Base-by-base conservation (phyloP, 768 basidiomycete genomes). In the Hygrophoropsis aurantiaca region DNA sequence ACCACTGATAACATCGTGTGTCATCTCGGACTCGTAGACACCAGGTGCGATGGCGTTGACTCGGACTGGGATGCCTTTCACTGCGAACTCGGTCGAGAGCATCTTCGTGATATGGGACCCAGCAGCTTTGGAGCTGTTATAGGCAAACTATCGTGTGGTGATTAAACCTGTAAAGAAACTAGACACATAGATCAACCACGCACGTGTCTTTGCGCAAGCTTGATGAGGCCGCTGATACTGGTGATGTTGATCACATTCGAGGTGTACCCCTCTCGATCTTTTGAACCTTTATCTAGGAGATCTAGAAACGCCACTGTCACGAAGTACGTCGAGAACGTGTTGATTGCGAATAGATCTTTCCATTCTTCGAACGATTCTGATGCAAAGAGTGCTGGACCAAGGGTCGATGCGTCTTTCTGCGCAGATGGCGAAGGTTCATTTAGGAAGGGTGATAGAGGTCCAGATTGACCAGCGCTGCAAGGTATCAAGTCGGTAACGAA, bases 41-140 rank as follows among this genome's bases (percentile, higher is more conserved):
- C 88, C 88, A 3, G 88, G 88, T 11, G 88, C 83, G 42, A 89
- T 76, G 9, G 85, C 79, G 58, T 86, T 83, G 3, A 90, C 79
- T 47, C 87, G 85, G 23, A 90, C 79, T 8, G 79, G 78, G 9
- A 86, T 74, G 20, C 74, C 73, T 58, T 84, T 83, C 45, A 90
- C 67, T 3, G 82, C 84, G 43, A 89, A 74, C 57, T 90, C 89
- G 1, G 88, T 88, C 2, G 88, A 70, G 41, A 91, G 65, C 79
- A 90, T 78, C 65, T 74, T 83, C 9, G 87, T 87, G n/a, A 91
- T 68, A 53, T 90, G 87, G 11, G 84, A 76, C 5, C 80, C 82
- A 3, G 87, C 90, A 0, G 85, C 87, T 61, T 91, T 91, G 6
- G 85, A 72, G 55, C 84, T 86, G 63, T 91, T 91, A 64, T 91